A percentile compares a stretch with the other conserved stretches of the same genome.
Evolutionary conservation across 129 eudicot genomes (phyloP).

Genomic region (Flaveria robusta): DNA sequence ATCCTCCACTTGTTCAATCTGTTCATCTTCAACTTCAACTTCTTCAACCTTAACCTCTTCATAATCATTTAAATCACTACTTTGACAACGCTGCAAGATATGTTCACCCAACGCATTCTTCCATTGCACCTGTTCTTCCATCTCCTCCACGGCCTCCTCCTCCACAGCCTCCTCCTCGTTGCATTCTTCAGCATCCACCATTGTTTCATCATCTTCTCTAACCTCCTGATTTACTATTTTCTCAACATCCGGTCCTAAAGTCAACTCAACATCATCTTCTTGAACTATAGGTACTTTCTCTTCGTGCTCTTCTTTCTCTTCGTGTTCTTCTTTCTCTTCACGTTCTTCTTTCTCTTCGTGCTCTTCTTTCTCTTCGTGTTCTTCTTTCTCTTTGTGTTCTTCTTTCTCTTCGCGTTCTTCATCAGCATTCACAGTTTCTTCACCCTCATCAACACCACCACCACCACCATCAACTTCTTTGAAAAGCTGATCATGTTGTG

Average conservation of each 20-base stretch:
- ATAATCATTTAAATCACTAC: slow-evolving; percentile 34
- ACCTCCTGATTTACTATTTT: slow-evolving; percentile 36
- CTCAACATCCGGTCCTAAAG: slow-evolving; percentile 51
- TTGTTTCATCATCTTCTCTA: slow-evolving; percentile 45
- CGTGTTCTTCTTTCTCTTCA: slow-evolving; percentile 9
- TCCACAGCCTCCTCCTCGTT: slow-evolving; percentile 45
- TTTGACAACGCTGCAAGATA: slow-evolving; percentile 64
- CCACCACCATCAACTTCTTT: slow-evolving; percentile 32
- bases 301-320: background rate
- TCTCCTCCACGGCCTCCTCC: slow-evolving; percentile 35
- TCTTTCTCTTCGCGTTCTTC: background rate
- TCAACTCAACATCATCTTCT: slow-evolving; percentile 48
- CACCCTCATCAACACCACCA: slow-evolving; percentile 32
- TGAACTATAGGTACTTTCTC: slow-evolving; percentile 13
- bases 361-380: background rate
- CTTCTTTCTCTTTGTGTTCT: background rate
- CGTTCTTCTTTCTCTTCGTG: background rate
- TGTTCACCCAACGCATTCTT: slow-evolving; percentile 39
- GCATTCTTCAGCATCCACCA: slow-evolving; percentile 42
- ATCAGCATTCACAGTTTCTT: slow-evolving; percentile 25
- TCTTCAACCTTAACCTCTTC: slow-evolving; percentile 51
- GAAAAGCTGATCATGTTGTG: slow-evolving; percentile 40
- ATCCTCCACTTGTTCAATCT: slow-evolving; percentile 37
- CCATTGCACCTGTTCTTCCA: slow-evolving; percentile 40
- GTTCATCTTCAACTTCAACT: slow-evolving; percentile 36